Percentiles rank a stretch among this genome's conserved stretches.
phyloP scores from a whole-genome alignment of 2,329 filamentous ascomycete species.

The Monilinia vaccinii-corymbosi region DNA sequence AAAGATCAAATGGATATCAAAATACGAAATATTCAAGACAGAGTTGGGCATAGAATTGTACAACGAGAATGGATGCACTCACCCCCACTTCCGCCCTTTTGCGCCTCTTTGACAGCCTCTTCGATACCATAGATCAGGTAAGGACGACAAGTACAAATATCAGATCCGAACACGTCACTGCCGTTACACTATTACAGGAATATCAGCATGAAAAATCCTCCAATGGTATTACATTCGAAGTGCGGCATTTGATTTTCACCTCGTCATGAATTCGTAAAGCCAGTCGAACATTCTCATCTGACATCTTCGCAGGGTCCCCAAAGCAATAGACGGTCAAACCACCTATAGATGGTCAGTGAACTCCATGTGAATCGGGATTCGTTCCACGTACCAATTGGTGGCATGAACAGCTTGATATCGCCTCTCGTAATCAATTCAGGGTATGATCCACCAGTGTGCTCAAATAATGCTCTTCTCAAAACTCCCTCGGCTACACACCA shows the following conservation, averaged over 20 bases:
- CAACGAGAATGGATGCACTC: not conserved
- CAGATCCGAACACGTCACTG: conserved; percentile 93
- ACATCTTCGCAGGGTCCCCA: conserved; percentile 88
- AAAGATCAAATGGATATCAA: conserved; percentile 47
- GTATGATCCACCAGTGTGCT: conserved; percentile 92
- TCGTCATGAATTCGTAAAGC: conserved; percentile 76
- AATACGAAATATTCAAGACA: not conserved
- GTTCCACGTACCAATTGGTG: conserved; percentile 83
- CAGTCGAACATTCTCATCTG: conserved; percentile 70
- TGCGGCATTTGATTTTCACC: conserved; percentile 18
- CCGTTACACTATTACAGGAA: conserved; percentile 64
- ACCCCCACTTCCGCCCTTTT: conserved; percentile 39
- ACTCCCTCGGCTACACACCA: conserved; percentile 77
- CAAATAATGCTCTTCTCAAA: conserved; percentile 79
- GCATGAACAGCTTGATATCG: conserved; percentile 92
- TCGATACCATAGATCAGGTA: conserved; percentile 97
- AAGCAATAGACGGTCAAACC: conserved; percentile 96
- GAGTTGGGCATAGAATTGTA: not conserved
- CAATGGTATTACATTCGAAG: not conserved
- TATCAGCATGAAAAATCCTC: conserved; percentile 18
- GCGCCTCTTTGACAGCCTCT: conserved; percentile 94
- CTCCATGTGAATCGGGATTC: conserved; percentile 40
- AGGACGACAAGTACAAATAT: conserved; percentile 93
- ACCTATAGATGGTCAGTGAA: conserved; percentile 17
- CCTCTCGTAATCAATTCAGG: conserved; percentile 91